Conservation (phyloP, 805 yeast genomes). For the Yarrowia sp. region DNA sequence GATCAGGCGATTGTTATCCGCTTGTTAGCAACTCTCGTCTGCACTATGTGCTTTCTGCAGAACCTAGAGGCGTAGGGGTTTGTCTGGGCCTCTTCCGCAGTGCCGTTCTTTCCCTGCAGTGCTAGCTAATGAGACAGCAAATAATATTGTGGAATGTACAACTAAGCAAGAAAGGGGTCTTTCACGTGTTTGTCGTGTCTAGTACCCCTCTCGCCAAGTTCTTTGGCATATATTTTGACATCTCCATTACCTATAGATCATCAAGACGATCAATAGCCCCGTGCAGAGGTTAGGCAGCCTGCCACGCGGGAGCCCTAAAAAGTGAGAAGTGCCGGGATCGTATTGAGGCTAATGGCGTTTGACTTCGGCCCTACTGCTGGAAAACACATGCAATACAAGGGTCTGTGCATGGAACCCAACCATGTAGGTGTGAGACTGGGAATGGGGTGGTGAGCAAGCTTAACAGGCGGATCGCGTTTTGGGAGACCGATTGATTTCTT, state of each 20-base stretch:
- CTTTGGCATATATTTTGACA: neutral
- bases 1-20: no score
- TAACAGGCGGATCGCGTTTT: no score
- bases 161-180: neutral
- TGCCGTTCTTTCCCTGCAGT: slow-evolving; percentile 16
- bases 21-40: neutral
- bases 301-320: neutral
- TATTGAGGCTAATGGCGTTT: neutral
- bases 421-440: neutral
- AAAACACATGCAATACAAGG: neutral
- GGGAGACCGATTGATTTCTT: no score
- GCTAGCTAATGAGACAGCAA: neutral
- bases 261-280: neutral
- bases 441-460: neutral
- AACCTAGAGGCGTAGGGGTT: neutral
- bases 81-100: neutral
- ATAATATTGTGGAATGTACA: neutral
- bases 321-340: neutral
- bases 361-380: neutral
- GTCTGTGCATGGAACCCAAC: slow-evolving; percentile 15
- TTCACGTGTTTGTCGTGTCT: neutral
- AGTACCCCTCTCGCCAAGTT: neutral
- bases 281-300: neutral
- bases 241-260: no score
- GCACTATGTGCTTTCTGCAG: neutral